Percentiles rank a stretch among this genome's conserved stretches.
Conservation (phyloP, 352 stramenopile genomes). For the Globisporangium canariense region DNA sequence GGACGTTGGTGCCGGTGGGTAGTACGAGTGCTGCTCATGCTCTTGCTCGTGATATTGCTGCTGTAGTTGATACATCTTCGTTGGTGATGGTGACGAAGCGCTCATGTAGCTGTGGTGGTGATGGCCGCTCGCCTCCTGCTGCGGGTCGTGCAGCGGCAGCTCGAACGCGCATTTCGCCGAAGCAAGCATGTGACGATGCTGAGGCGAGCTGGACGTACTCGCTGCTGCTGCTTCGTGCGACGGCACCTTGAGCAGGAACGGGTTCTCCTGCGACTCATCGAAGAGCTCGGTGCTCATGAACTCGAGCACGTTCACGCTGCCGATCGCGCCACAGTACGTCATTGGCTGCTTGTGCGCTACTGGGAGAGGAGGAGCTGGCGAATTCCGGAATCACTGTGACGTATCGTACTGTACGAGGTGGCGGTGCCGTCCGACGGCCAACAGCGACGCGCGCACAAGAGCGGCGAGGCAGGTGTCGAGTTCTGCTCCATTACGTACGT, state of each 20-base stretch:
- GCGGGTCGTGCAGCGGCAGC: constrained; percentile 38
- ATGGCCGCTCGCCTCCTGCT: neutral
- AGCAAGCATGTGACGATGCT: constrained; percentile 1
- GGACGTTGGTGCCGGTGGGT: neutral
- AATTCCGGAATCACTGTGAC: neutral
- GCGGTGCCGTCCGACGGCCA: neutral
- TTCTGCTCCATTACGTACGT: no score
- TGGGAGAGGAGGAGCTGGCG: neutral
- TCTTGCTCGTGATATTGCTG: neutral
- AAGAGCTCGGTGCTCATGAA: constrained; percentile 72
- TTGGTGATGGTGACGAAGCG: neutral
- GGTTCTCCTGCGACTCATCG: constrained; percentile 71
- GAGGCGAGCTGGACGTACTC: constrained; percentile 2
- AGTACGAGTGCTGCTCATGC: neutral
- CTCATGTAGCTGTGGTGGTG: neutral
- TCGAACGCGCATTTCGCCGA: constrained; percentile 12
- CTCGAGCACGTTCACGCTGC: constrained; percentile 63
- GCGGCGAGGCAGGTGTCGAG: neutral
- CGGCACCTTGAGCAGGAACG: constrained; percentile 40
- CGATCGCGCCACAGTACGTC: constrained; percentile 58
- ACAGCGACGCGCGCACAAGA: neutral
- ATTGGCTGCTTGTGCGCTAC: neutral
- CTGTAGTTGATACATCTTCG: neutral
- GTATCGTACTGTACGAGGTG: neutral
- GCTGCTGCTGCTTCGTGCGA: constrained; percentile 14